Base-by-base conservation (phyloP, 2,329 filamentous ascomycete species). In the Colletotrichum sp. region DNA sequence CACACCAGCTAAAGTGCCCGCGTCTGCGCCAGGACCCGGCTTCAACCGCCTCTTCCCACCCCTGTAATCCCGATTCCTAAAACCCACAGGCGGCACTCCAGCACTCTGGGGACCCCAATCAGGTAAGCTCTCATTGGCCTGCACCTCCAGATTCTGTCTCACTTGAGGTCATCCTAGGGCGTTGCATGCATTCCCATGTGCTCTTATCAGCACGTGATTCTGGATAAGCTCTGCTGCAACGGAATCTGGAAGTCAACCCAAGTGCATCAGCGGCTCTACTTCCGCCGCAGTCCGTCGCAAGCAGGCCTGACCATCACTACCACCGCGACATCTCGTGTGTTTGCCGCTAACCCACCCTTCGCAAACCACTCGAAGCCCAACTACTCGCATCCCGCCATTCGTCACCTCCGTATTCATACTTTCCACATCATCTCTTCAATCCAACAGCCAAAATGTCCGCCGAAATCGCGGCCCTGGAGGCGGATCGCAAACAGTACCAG, bases 401-500 rank as follows among this genome's bases (percentile, higher is more conserved):
- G 3, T 18, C 5, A 28, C 13, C 26, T 59, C 8, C 13, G 18
- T 30, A 63, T n/a, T 36, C 24, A 34, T 13, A 8, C 3, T 62
- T 21, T n/a, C 16, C 9, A 66, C 12, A 39, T 4, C 13, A 28
- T 21, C 18, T 49, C 18, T 52, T 13, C 24, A 16, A 30, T 52
- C 21, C 64, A 60, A 28, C 59, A 44, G 57, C 28, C 71, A 69
- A 28, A 49, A 80, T 77, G 77, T 77, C 75, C 28, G 76, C 71
- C 36, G 81, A 88, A 75, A 82, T 87, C 69, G 82, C 85, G 62
- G 85, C 84, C 77, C 84, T 91, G 72, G 87, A 91, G 79, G 86
- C 87, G 52, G 90, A 92, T 79, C 88, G 87, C 80, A 86, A 87
- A 80, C 86, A 88, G 77, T 92, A 90, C 79, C 87, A 90, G 82